Evolutionary conservation across 2,329 filamentous ascomycete genomes (phyloP).

Genomic region (Beauveria sp.): DNA sequence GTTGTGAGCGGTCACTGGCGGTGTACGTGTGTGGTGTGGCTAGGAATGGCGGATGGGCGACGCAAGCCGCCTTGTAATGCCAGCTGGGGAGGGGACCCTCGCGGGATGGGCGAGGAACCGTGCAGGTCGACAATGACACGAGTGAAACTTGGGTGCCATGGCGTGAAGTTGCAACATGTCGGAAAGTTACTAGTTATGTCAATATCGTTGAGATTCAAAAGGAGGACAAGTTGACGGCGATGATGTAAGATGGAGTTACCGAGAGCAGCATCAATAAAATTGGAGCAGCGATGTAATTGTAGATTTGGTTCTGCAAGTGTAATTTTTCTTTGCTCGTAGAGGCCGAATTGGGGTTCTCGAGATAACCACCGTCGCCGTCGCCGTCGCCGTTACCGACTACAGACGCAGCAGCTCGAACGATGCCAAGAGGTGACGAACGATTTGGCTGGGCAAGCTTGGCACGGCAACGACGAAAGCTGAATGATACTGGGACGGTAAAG

Average conservation of each 20-base stretch:
- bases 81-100: background rate
- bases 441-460: background rate
- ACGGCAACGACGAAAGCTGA: background rate
- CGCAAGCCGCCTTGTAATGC: background rate
- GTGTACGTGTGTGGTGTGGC: background rate
- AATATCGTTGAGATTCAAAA: no score
- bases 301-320: background rate
- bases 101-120: background rate
- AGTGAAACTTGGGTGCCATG: background rate
- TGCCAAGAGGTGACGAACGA: no score
- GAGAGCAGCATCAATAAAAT: no score
- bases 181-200: no score
- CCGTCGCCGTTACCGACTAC: background rate
- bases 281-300: background rate
- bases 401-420: background rate
- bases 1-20: background rate
- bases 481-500: no score
- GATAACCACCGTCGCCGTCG: background rate
- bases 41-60: background rate
- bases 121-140: background rate
- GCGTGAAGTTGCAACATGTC: no score
- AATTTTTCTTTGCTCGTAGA: background rate
- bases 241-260: no score
- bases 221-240: no score
- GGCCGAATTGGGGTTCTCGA: background rate